Conservation (phyloP, 805 yeast species). For the Cyberlindnera lachancei region DNA sequence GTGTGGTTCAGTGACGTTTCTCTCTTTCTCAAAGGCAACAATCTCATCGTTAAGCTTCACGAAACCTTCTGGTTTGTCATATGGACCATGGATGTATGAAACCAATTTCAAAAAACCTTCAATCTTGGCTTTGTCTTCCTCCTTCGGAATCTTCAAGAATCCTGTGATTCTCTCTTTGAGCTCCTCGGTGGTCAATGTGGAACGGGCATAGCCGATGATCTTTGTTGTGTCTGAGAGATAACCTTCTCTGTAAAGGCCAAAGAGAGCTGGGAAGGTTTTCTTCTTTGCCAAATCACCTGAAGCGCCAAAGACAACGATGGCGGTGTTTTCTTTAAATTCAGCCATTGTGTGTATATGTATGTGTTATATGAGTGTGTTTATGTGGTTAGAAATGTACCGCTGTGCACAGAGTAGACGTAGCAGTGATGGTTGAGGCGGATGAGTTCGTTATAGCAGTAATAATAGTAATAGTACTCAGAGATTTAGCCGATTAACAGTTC, state of each 20-base stretch:
- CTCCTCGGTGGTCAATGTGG: slow-evolving; percentile 60
- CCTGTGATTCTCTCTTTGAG: slow-evolving; percentile 60
- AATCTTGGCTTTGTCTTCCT: slow-evolving; percentile 32
- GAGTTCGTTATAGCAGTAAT: too few species aligned
- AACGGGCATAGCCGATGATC: slow-evolving; percentile 90
- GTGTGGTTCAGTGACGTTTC: slow-evolving; percentile 47
- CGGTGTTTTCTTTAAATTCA: slow-evolving; percentile 55
- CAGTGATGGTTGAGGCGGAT: slow-evolving; percentile 1
- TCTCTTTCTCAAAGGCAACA: slow-evolving; percentile 47
- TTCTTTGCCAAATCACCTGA: slow-evolving; percentile 93
- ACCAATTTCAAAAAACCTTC: slow-evolving; percentile 61
- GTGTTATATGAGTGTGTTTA: too few species aligned
- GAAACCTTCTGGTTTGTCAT: slow-evolving; percentile 77
- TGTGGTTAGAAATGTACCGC: too few species aligned
- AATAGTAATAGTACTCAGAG: too few species aligned
- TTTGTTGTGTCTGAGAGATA: slow-evolving; percentile 60
- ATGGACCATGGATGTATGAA: slow-evolving; percentile 68
- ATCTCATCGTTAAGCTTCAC: slow-evolving; percentile 45
- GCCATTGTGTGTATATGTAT: too few species aligned
- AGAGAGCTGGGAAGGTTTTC: slow-evolving; percentile 86
- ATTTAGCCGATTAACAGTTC: too few species aligned
- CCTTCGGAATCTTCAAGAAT: slow-evolving; percentile 50
- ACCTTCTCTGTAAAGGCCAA: slow-evolving; percentile 72
- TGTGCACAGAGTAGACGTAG: too few species aligned
- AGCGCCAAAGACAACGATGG: slow-evolving; percentile 85